These are phyloP conservation scores for Tuber melanosporum DNA, from an alignment of 495 filamentous ascomycete species.

Conservation along the genomic window DNA sequence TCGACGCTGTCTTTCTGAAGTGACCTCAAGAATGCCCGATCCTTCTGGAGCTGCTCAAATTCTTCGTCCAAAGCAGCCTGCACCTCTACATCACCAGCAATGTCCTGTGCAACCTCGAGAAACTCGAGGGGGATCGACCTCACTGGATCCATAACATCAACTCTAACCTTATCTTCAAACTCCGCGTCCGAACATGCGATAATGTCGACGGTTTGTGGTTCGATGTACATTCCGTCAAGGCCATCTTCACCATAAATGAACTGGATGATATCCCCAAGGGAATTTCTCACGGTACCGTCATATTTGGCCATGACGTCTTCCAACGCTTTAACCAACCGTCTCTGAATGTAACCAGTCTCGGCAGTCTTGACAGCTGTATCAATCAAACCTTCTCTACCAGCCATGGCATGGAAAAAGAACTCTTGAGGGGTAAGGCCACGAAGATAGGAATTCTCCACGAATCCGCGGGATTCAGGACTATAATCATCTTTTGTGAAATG, in stretches of 20 bases:
- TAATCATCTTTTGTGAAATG: constrained; percentile 99
- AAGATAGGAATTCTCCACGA: constrained; percentile 98
- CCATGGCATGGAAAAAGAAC: constrained; percentile 99
- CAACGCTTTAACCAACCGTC: constrained; percentile 92
- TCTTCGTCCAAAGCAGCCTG: constrained; percentile 83
- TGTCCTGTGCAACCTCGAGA: constrained; percentile 79
- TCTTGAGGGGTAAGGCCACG: constrained; percentile 91
- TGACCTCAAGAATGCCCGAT: constrained; percentile 66
- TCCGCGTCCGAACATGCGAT: constrained; percentile 64
- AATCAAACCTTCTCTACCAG: constrained; percentile 98
- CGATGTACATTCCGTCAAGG: constrained; percentile 81
- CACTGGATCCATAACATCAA: constrained; percentile 85
- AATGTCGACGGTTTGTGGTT: constrained; percentile 82
- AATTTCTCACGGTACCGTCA: constrained; percentile 95
- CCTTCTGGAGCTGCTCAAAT: constrained; percentile 67
- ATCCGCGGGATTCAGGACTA: constrained; percentile 90
- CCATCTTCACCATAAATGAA: constrained; percentile 98
- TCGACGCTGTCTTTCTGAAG: constrained; percentile 53
- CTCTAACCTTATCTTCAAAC: constrained; percentile 71
- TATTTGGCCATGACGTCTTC: constrained; percentile 98
- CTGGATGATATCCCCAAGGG: constrained; percentile 91
- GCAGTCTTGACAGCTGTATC: constrained; percentile 99
- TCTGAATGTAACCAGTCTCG: constrained; percentile 98
- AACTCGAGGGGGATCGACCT: constrained; percentile 61
- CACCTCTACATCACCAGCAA: constrained; percentile 74